phyloP scores from a whole-genome alignment of 1,284 basidiomycete genomes.

The Albatrellus sp. region DNA sequence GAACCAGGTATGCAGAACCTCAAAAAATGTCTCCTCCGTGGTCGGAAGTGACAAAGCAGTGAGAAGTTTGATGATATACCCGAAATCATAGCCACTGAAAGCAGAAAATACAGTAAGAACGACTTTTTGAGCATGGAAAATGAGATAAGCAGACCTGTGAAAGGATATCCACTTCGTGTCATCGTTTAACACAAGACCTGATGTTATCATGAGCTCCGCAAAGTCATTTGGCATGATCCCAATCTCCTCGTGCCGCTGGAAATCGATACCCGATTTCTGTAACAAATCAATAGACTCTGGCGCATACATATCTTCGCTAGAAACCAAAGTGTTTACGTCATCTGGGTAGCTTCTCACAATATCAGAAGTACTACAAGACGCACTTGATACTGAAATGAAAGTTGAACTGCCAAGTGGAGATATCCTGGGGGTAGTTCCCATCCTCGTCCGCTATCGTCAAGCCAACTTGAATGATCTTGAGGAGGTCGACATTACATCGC shows the following conservation, averaged over 20 bases:
- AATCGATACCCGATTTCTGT: conserved; percentile 93
- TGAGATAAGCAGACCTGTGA: conserved; percentile 67
- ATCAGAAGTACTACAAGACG: conserved; percentile 19
- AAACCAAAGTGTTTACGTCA: conserved; percentile 14
- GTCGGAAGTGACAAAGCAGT: conserved; percentile 82
- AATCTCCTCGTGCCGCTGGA: conserved; percentile 84
- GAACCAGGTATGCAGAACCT: conserved; percentile 86
- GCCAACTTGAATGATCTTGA: conserved; percentile 96
- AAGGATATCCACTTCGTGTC: conserved; percentile 98
- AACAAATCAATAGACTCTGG: conserved; percentile 93
- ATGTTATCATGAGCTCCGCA: conserved; percentile 94
- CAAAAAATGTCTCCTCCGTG: conserved; percentile 86
- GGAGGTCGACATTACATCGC: conserved; percentile 95
- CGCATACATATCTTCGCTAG: conserved; percentile 93
- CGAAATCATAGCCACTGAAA: conserved; percentile 95
- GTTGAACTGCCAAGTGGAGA: conserved; percentile 99
- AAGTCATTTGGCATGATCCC: conserved; percentile 93
- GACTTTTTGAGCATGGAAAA: neutral
- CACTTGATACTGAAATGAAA: conserved; percentile 89
- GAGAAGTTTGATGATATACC: conserved; percentile 93
- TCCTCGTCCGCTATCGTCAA: conserved; percentile 91
- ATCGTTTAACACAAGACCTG: conserved; percentile 81
- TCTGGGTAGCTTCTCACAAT: neutral
- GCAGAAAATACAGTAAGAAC: neutral
- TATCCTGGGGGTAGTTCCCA: conserved; percentile 80